Base-by-base conservation (phyloP, 1,284 basidiomycete species). In the Mycosarcoma mackinlayi region DNA sequence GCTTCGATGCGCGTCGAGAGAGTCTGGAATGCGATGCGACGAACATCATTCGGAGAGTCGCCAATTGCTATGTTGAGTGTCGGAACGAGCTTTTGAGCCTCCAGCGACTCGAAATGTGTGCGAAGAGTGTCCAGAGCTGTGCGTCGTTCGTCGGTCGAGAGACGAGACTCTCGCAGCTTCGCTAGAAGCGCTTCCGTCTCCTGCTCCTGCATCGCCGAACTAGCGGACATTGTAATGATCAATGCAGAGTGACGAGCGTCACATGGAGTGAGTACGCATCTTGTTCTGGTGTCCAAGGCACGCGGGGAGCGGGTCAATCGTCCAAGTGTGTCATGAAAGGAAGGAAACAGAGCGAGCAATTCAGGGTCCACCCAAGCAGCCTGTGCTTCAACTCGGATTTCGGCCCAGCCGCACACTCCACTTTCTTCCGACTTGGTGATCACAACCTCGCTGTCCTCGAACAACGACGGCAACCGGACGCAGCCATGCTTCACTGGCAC, bases 101-200 rank as follows among this genome's bases (percentile, higher is more conserved):
- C 8, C 7, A 44, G 8, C 0, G 48, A 28, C 6, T 19, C 37
- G 5, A 66, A n/a, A 3, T 30, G 18, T 10, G n/a, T 19, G 2
- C 57, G 51, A 10, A 66, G 53, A 8, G 44, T 19, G 4, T 66
- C 63, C 6, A 66, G 57, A 1, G 51, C 40, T 2, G 19, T 30
- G 6, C 63, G 57, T 27, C 63, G 56, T 21, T 60, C 28, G 6
- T 66, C 63, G 28, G 57, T 19, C 18, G 63, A 48, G 33, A 60
- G 57, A 16, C 51, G 52, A n/a, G 63, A 66, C 34, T 60, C 57
- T 38, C 63, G 56, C 4, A 66, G 53, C 45, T 38, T 51, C 6
- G 34, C 11, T 16, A 60, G 42, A 13, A 60, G 48, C 47, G 30
- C 39, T 25, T 39, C 52, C 9, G 42, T 21, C 9, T 25, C 28